phyloP scores from a whole-genome alignment of 306 rosid species.

The Sicyos baderoa region DNA sequence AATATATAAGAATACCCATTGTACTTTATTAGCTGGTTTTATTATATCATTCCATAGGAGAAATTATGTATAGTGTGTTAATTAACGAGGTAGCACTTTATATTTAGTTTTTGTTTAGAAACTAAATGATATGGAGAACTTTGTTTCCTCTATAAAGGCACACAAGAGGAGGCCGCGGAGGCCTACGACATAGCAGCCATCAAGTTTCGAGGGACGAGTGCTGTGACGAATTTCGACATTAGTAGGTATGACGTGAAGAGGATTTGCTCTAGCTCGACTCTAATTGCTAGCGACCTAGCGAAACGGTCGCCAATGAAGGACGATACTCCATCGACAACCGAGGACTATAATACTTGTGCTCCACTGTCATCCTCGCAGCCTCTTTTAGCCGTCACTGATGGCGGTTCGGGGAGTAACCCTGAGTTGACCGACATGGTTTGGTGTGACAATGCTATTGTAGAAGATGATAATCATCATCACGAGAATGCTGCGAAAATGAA shows the following conservation, averaged over 20 bases:
- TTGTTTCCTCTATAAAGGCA: conserved; percentile 33
- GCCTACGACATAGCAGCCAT: conserved; percentile 99
- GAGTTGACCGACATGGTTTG: conserved; percentile 66
- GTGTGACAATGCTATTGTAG: conserved; percentile 26
- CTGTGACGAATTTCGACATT: conserved; percentile 91
- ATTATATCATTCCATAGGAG: not conserved
- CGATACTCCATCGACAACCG: conserved; percentile 18
- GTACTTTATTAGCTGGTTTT: not conserved
- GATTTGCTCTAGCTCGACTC: conserved; percentile 92
- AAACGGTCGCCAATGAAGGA: conserved; percentile 52
- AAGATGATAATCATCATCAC: conserved; percentile 17
- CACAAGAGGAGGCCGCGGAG: conserved; percentile 99
- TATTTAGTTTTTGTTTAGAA: not conserved
- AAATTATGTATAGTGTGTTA: not conserved
- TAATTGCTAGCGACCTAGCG: conserved; percentile 74
- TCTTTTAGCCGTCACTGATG: conserved; percentile 36
- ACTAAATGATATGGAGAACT: not conserved
- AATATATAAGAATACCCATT: not conserved
- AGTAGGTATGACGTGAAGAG: conserved; percentile 93
- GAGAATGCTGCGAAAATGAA: conserved; percentile 5
- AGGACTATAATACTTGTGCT: conserved; percentile 37
- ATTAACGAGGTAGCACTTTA: not conserved
- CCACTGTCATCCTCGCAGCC: conserved; percentile 41
- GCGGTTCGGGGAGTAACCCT: conserved; percentile 33
- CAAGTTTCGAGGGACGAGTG: conserved; percentile 90